A percentile compares a stretch with the other conserved stretches of the same genome.
These are phyloP conservation scores for Lolium multiflorum DNA, from an alignment of 176 grass and related monocot species.

Conservation along the genomic window DNA sequence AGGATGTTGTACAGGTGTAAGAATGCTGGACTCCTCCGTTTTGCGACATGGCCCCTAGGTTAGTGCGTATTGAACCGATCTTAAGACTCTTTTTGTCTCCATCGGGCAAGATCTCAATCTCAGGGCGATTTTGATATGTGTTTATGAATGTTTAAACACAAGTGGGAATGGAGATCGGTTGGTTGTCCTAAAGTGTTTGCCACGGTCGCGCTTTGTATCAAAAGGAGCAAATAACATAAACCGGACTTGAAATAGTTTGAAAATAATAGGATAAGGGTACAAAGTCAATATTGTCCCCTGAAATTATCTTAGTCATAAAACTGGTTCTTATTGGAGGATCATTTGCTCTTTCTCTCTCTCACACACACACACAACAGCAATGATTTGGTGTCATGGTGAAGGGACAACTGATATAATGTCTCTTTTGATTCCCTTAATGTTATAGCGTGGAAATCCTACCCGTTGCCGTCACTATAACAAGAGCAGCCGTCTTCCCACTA, in stretches of 20 bases:
- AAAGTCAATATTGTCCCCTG: not conserved
- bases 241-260: not conserved
- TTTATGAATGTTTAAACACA: not conserved
- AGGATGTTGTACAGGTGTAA: constrained; percentile 9
- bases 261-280: not conserved
- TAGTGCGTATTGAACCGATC: not conserved
- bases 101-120: not conserved
- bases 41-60: not conserved
- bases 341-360: too few species aligned
- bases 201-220: not conserved
- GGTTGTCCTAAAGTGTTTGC: not conserved
- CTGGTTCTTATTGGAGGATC: too few species aligned
- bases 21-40: not conserved
- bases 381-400: too few species aligned
- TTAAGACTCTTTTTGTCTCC: constrained; percentile 16
- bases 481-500: too few species aligned
- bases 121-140: not conserved
- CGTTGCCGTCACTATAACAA: too few species aligned
- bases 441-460: too few species aligned
- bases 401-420: too few species aligned
- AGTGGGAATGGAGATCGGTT: not conserved
- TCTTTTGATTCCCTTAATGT: too few species aligned
- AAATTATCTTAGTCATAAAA: too few species aligned
- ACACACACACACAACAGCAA: too few species aligned
- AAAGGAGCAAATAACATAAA: not conserved